phyloP scores from a whole-genome alignment of 1,284 basidiomycete genomes.

The Sutorius eximius region DNA sequence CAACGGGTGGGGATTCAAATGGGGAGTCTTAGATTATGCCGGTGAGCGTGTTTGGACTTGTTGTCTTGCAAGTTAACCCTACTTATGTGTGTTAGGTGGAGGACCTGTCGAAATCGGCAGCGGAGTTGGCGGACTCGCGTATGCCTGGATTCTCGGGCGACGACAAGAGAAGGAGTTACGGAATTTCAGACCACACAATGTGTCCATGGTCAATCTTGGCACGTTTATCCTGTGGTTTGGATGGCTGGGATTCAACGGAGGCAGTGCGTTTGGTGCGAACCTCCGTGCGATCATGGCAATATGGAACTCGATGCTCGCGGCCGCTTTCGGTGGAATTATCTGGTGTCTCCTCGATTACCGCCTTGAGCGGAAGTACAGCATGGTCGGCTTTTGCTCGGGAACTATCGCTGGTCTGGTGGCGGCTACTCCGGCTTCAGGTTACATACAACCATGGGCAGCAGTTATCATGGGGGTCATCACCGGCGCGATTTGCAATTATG shows the following conservation, averaged over 20 bases:
- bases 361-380: conserved; percentile 76
- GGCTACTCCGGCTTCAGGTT: conserved; percentile 82
- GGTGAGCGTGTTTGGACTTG: conserved; percentile 38
- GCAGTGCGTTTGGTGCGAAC: conserved; percentile 88
- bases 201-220: conserved; percentile 86
- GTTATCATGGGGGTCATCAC: conserved; percentile 78
- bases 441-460: conserved; percentile 65
- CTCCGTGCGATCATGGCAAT: conserved; percentile 84
- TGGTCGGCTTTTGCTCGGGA: conserved; percentile 89
- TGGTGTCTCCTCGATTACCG: conserved; percentile 90
- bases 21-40: conserved; percentile 88
- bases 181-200: conserved; percentile 93
- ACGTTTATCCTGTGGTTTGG: conserved; percentile 92
- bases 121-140: conserved; percentile 84
- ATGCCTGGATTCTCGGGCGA: conserved; percentile 80
- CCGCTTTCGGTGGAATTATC: conserved; percentile 76
- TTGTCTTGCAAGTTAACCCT: not conserved
- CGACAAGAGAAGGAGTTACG: conserved; percentile 79
- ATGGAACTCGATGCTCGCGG: conserved; percentile 86
- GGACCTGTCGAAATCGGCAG: conserved; percentile 93
- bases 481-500: conserved; percentile 81
- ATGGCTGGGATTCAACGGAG: conserved; percentile 71
- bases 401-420: conserved; percentile 89
- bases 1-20: conserved; percentile 87
- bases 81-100: conserved; percentile 54